Evolutionary conservation across 2,329 filamentous ascomycete genomes (phyloP).

Genomic region (Ascochyta lentis): DNA sequence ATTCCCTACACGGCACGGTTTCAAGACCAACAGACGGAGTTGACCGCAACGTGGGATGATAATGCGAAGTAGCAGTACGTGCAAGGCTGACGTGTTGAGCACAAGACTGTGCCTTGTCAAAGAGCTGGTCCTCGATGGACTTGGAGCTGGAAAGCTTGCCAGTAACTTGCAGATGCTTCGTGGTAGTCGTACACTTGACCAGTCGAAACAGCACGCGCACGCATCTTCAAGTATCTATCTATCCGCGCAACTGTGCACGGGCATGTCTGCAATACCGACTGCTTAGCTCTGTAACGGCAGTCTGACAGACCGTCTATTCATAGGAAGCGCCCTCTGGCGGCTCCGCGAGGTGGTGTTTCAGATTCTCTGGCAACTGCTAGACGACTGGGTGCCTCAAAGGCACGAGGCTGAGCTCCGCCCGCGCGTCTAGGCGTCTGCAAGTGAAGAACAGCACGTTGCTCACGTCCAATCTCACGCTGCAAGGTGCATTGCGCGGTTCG

Average conservation of each 20-base stretch:
- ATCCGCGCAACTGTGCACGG: slow-evolving; percentile 7
- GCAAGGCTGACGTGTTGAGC: too few species aligned
- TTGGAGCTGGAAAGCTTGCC: background rate
- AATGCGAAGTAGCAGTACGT: too few species aligned
- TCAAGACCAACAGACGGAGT: too few species aligned
- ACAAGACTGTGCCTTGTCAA: too few species aligned
- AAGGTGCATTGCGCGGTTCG: slow-evolving; percentile 7
- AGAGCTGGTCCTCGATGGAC: background rate
- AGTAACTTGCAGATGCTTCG: background rate
- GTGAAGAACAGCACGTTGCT: slow-evolving; percentile 4
- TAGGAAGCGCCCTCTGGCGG: slow-evolving; percentile 20
- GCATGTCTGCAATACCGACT: slow-evolving; percentile 3
- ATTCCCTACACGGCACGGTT: too few species aligned
- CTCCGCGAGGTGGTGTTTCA: slow-evolving; percentile 34
- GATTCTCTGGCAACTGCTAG: slow-evolving; percentile 12
- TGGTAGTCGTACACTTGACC: background rate
- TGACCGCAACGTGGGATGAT: too few species aligned
- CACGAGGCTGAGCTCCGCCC: slow-evolving; percentile 16
- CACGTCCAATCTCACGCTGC: slow-evolving; percentile 8
- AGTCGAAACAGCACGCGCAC: background rate
- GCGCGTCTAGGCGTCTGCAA: slow-evolving; percentile 20
- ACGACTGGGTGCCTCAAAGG: slow-evolving; percentile 17
- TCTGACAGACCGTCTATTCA: slow-evolving; percentile 15
- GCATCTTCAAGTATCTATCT: background rate
- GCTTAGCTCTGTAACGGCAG: slow-evolving; percentile 4